Base-by-base conservation (phyloP, 805 yeast genomes). In the Metschnikowia orientalis region DNA sequence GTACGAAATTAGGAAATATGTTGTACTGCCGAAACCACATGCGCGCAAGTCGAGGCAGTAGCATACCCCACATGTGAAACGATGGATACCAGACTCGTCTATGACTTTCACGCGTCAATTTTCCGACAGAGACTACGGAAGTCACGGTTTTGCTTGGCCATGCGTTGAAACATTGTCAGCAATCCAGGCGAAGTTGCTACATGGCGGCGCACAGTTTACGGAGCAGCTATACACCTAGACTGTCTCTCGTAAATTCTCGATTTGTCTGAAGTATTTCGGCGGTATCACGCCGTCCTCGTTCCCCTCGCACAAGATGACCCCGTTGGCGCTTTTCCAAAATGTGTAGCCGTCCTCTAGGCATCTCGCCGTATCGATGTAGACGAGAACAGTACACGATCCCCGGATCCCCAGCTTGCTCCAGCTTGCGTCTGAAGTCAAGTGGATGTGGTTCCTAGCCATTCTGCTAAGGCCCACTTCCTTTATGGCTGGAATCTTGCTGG, bases 381-480 rank as follows among this genome's bases (percentile, higher is more conserved):
- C 79, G 34, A 77, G 57, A 1, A 82, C 75, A 17, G 69, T 63
- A 34, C 78, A 60, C 24, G 65, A 61, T n/a, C 56, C 45, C 31
- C 97, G 65, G 64, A 87, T 75, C 0, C 97, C 97, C 40, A 89
- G 77, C 9, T 81, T 66, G 9, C 79, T 79, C 10, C 58, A 53
- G 4, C 54, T 52, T 4, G 64, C 63, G 18, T 58, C 60, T 1
- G 75, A 61, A 0, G 97, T 85, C 53, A 90, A 69, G 59, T 92
- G 98, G 11, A 92, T 76, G 54, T 92, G 97, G 44, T 81, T 81
- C 48, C 98, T 63, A 19, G 56, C 59, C 95, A 88, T 85, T 39
- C 59, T 66, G 10, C 70, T 68, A 15, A 92, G 59, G 0, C 86
- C 88, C 0, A 77, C 77, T 16, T 58, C 32, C n/a, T 69, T 35